These are phyloP conservation scores for Apiospora malaysiana DNA, from an alignment of 2,329 filamentous ascomycete genomes.

Conservation along the genomic window DNA sequence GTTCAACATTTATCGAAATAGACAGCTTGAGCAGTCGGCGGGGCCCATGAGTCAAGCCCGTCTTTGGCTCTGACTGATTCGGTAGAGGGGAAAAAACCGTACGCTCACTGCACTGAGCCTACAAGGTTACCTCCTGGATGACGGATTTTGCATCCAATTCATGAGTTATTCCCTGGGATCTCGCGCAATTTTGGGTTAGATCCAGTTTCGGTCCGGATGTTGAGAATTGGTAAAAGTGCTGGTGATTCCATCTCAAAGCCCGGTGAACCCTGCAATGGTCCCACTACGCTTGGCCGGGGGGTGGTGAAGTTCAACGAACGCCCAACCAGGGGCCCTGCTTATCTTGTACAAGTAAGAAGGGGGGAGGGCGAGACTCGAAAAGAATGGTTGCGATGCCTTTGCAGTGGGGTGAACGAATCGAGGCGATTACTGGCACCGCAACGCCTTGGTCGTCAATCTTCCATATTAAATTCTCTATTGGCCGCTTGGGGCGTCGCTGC, in stretches of 20 bases:
- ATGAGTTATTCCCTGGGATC: constrained; percentile 11
- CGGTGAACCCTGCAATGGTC: background rate
- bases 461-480: constrained; percentile 36
- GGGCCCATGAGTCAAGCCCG: background rate
- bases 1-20: background rate
- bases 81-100: background rate
- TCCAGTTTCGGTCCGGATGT: constrained; percentile 18
- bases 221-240: constrained; percentile 13
- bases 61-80: constrained; percentile 12
- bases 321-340: constrained; percentile 11
- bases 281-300: background rate
- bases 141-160: constrained; percentile 1
- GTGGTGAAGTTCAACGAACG: background rate
- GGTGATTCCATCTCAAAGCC: constrained; percentile 12
- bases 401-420: constrained; percentile 15
- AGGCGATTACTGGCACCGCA: constrained; percentile 5
- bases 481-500: constrained; percentile 27
- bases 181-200: constrained; percentile 15
- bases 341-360: background rate
- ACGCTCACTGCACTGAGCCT: background rate
- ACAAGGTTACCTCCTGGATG: constrained; percentile 12
- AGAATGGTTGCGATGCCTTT: constrained; percentile 1
- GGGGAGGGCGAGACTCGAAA: constrained; percentile 5
- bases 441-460: constrained; percentile 11
- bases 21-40: background rate